These are phyloP conservation scores for Lactuca sativa DNA, from an alignment of 129 eudicot species.

Conservation along the genomic window DNA sequence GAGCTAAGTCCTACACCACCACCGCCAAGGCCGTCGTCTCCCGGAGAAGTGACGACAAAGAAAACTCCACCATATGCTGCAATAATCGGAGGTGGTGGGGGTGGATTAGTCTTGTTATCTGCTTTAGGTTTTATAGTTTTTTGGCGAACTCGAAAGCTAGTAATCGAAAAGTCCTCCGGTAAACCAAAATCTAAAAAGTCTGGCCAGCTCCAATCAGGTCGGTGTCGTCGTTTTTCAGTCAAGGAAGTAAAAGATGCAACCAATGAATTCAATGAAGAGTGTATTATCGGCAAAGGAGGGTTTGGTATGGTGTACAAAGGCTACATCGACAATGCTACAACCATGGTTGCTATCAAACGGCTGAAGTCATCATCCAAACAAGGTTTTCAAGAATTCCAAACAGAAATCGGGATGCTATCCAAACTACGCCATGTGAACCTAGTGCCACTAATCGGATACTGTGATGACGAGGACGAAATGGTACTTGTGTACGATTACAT, in stretches of 20 bases:
- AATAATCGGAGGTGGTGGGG: slow-evolving; percentile 36
- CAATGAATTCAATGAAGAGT: slow-evolving; percentile 12
- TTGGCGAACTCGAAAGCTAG: slow-evolving; percentile 15
- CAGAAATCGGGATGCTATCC: slow-evolving; percentile 39
- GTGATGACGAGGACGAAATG: slow-evolving; percentile 41
- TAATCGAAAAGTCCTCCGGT: slow-evolving; percentile 10
- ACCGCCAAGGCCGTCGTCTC: not conserved
- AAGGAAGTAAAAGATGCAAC: slow-evolving; percentile 38
- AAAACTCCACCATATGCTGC: slow-evolving; percentile 5
- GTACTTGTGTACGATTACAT: slow-evolving; percentile 47
- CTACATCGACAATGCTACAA: slow-evolving; percentile 26
- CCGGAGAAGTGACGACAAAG: not conserved
- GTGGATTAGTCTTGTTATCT: slow-evolving; percentile 25
- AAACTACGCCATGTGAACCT: slow-evolving; percentile 44
- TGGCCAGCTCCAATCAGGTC: slow-evolving; percentile 17
- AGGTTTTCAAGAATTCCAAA: slow-evolving; percentile 37
- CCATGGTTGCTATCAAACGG: slow-evolving; percentile 45
- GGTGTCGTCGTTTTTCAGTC: slow-evolving; percentile 44
- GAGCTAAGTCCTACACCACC: slow-evolving; percentile 18
- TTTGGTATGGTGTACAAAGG: slow-evolving; percentile 51
- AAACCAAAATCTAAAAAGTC: slow-evolving; percentile 15
- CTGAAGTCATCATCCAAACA: slow-evolving; percentile 38
- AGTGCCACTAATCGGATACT: slow-evolving; percentile 50
- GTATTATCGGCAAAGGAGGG: slow-evolving; percentile 44
- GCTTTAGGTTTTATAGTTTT: slow-evolving; percentile 23